A percentile compares a stretch with the other conserved stretches of the same genome.
phyloP scores from a whole-genome alignment of 1,284 basidiomycete species.

The Heterobasidion occidentale region DNA sequence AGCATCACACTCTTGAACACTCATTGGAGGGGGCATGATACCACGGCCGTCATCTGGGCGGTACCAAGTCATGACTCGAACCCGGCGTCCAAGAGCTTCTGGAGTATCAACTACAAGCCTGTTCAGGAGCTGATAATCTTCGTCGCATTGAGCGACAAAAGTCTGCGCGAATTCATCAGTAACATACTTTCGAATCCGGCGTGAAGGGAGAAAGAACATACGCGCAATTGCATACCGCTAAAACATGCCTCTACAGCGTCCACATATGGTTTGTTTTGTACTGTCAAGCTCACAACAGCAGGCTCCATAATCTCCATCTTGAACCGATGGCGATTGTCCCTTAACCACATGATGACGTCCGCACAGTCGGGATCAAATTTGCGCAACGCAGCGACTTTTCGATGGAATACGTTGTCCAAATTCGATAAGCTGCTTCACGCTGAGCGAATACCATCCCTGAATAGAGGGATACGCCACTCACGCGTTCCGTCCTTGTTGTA shows the following conservation, averaged over 20 bases:
- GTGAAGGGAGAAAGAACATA: slow-evolving; percentile 20
- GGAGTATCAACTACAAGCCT: slow-evolving; percentile 54
- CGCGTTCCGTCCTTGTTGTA: slow-evolving; percentile 21
- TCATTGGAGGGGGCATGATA: slow-evolving; percentile 43
- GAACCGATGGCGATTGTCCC: slow-evolving; percentile 62
- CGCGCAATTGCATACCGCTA: slow-evolving; percentile 51
- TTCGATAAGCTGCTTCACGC: slow-evolving; percentile 37
- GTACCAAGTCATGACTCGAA: slow-evolving; percentile 61
- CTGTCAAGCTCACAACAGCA: slow-evolving; percentile 62
- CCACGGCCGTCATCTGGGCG: slow-evolving; percentile 29
- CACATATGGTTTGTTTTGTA: slow-evolving; percentile 59
- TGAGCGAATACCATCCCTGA: neutral
- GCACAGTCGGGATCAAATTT: slow-evolving; percentile 52
- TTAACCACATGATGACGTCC: slow-evolving; percentile 73
- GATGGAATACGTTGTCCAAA: slow-evolving; percentile 53
- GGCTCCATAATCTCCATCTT: slow-evolving; percentile 84
- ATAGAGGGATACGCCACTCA: slow-evolving; percentile 6
- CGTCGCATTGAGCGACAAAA: slow-evolving; percentile 80
- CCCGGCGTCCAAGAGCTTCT: slow-evolving; percentile 44
- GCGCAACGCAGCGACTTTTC: slow-evolving; percentile 46
- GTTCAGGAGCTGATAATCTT: slow-evolving; percentile 74
- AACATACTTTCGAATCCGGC: neutral
- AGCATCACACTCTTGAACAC: slow-evolving; percentile 41
- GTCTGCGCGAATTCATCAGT: slow-evolving; percentile 41
- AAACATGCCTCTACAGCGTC: slow-evolving; percentile 77